phyloP scores from a whole-genome alignment of 2,329 filamentous ascomycete genomes.

The Chrysoporthe cubensis region DNA sequence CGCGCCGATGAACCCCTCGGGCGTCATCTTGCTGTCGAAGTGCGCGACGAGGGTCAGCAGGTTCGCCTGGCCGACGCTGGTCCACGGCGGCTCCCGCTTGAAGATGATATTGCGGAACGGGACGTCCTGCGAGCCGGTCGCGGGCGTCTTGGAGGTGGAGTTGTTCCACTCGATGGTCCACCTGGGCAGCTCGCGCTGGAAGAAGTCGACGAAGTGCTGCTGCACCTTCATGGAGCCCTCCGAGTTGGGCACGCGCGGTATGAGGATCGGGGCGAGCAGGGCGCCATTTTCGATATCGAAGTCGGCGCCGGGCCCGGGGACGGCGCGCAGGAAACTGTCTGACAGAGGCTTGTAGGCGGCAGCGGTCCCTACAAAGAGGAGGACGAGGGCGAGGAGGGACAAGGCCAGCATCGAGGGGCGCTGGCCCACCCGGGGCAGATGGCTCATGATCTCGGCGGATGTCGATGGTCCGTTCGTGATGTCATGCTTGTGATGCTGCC shows the following conservation, averaged over 20 bases:
- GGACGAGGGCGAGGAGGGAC: constrained; percentile 29
- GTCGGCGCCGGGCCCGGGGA: constrained; percentile 74
- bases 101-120: constrained; percentile 89
- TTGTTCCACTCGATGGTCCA: constrained; percentile 89
- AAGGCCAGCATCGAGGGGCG: constrained; percentile 29
- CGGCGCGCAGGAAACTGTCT: constrained; percentile 70
- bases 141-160: constrained; percentile 82
- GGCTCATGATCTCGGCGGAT: constrained; percentile 27
- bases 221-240: constrained; percentile 73
- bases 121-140: constrained; percentile 69
- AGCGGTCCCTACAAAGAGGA: constrained; percentile 33
- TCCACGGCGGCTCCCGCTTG: constrained; percentile 85
- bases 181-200: constrained; percentile 70
- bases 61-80: constrained; percentile 72
- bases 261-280: constrained; percentile 83
- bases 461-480: constrained; percentile 7
- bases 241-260: constrained; percentile 87
- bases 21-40: constrained; percentile 83
- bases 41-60: constrained; percentile 88
- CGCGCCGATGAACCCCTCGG: constrained; percentile 88
- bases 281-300: constrained; percentile 78
- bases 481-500: constrained; percentile 27
- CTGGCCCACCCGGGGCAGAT: constrained; percentile 23
- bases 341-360: constrained; percentile 62
- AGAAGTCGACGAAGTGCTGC: constrained; percentile 84